phyloP scores from a whole-genome alignment of 257 asterid genomes.

The Solanum verrucosum region DNA sequence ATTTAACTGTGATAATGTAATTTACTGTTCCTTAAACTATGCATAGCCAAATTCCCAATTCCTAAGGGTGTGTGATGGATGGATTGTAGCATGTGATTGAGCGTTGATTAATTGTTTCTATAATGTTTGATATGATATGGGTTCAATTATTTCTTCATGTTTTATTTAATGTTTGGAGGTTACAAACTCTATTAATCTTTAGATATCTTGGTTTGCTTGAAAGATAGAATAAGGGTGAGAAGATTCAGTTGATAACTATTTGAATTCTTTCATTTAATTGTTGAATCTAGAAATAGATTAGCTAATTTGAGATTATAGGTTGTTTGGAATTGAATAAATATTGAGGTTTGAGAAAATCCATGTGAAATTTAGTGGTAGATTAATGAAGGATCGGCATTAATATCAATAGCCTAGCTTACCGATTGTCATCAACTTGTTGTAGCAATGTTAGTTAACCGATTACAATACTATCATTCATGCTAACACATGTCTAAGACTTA shows the following conservation, averaged over 20 bases:
- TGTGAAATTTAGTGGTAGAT: neutral
- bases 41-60: neutral
- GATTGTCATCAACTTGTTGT: neutral
- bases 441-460: neutral
- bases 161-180: neutral
- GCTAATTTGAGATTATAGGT: no score
- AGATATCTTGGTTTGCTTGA: neutral
- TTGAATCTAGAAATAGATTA: neutral
- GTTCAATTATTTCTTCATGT: neutral
- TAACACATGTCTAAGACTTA: neutral
- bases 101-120: neutral
- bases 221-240: neutral
- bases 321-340: neutral
- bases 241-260: neutral
- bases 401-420: neutral
- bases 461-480: no score
- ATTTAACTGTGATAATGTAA: neutral
- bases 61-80: neutral
- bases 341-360: neutral
- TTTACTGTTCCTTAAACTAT: neutral
- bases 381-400: neutral
- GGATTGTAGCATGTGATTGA: neutral
- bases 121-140: no score
- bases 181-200: neutral
- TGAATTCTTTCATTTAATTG: neutral